Base-by-base conservation (phyloP, 495 filamentous ascomycete genomes). In the Trypethelium eluteriae region DNA sequence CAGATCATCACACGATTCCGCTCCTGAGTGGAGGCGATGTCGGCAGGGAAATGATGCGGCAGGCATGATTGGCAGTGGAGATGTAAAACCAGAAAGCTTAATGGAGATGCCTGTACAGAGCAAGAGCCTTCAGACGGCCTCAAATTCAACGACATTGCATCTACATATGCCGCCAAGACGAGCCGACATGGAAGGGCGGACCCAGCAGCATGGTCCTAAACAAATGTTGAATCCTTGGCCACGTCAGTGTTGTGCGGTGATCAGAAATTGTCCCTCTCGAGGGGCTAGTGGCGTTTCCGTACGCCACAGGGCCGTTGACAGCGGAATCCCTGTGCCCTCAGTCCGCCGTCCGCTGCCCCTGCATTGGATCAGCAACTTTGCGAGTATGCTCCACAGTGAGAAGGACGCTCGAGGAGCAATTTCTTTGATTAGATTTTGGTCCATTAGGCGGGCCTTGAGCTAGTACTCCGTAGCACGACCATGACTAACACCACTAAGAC, bases 21-120 rank as follows among this genome's bases (percentile, higher is more conserved):
- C 25, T 25, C 25, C 25, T 25, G 25, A 25, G 25, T 25, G 25
- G 25, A 25, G 25, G 25, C 25, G 25, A 25, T 25, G 25, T 25
- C 25, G 25, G 25, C 25, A 25, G 25, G 25, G 25, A 25, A 25
- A 25, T 25, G 25, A 25, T 25, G 25, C 25, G 25, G 25, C 25
- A 25, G 25, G 25, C 25, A 25, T 25, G 25, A 25, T 25, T 25
- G 25, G 25, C 25, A 25, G 25, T 25, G 25, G 25, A 25, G 25
- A 59, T 59, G 53, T 59, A 59, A 9, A 36, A 59, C 7, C 53
- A 34, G 53, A 59, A 25, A 36, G 53, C 53, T 59, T 59, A 36
- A 59, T 59, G 53, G 18, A 25, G 25, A 25, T 25, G 25, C 53
- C 10, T 36, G 32, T 36, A 35, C 53, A 59, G 32, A 36, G 18